A percentile compares a stretch with the other conserved stretches of the same genome.
Conservation (phyloP, 23 red algal genomes). For the Pyropia yezoensis region DNA sequence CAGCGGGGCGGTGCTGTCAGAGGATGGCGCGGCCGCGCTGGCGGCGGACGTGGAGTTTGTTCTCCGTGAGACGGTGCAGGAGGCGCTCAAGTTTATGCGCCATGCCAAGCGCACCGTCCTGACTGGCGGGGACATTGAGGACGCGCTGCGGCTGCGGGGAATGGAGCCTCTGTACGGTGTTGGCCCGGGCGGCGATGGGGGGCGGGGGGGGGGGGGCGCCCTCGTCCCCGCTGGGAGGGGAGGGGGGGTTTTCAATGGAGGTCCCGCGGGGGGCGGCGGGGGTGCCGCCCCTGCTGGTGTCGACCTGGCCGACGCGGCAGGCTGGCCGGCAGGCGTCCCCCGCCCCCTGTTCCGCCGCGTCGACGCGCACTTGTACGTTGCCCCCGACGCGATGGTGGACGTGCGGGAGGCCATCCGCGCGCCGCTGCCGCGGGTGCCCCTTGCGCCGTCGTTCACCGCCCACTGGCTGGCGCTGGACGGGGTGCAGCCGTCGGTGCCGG, state of each 20-base stretch:
- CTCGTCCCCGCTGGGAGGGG: background rate
- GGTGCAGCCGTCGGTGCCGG: constrained; percentile 67
- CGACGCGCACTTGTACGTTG: constrained; percentile 49
- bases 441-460: constrained; percentile 42
- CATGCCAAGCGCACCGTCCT: constrained; percentile 75
- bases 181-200: background rate
- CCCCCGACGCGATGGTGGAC: constrained; percentile 47
- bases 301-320: background rate
- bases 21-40: constrained; percentile 35
- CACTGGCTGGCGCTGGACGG: constrained; percentile 94
- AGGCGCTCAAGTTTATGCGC: constrained; percentile 93
- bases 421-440: constrained; percentile 48
- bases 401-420: constrained; percentile 50
- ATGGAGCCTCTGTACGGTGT: constrained; percentile 76
- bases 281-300: background rate
- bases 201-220: background rate
- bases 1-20: constrained; percentile 5
- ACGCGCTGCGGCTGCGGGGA: constrained; percentile 73
- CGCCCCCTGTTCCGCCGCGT: constrained; percentile 24
- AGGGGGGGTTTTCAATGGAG: constrained; percentile 2
- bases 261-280: background rate
- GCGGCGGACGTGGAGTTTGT: constrained; percentile 88
- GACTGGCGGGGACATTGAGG: constrained; percentile 44
- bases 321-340: background rate
- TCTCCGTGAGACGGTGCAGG: constrained; percentile 85